phyloP scores from a whole-genome alignment of 1,284 basidiomycete genomes.

The Fistulina hepatica region DNA sequence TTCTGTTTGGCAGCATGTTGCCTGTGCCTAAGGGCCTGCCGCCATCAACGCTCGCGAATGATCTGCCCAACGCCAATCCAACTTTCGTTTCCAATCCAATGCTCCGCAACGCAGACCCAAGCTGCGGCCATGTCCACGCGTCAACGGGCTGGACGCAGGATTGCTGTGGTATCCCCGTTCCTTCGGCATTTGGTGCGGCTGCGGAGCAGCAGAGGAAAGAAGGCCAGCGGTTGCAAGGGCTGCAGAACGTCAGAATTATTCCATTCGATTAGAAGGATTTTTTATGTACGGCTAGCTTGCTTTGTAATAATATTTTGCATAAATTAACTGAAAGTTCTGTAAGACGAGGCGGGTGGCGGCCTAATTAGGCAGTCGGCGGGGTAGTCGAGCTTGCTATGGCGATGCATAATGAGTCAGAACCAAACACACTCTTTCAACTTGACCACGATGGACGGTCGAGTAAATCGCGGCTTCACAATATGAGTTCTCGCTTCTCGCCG shows the following conservation, averaged over 20 bases:
- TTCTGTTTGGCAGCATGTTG: constrained; percentile 84
- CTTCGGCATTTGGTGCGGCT: constrained; percentile 73
- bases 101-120: too few species aligned
- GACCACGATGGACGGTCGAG: constrained; percentile 33
- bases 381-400: too few species aligned
- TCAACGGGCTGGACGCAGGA: constrained; percentile 71
- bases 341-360: background rate
- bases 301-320: background rate
- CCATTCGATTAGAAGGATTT: too few species aligned
- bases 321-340: background rate
- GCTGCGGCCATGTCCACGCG: constrained; percentile 52
- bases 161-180: constrained; percentile 87
- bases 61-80: too few species aligned
- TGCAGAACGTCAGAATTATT: too few species aligned
- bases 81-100: too few species aligned
- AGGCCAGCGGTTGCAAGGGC: too few species aligned
- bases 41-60: too few species aligned
- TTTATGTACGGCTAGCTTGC: too few species aligned
- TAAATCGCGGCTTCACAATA: constrained; percentile 69
- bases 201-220: constrained; percentile 30
- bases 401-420: too few species aligned
- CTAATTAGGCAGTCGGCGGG: background rate
- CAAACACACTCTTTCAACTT: background rate
- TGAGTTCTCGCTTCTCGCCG: constrained; percentile 40
- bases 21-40: constrained; percentile 30